These are phyloP conservation scores for Vigna hirtella DNA, from an alignment of 306 rosid genomes.

Conservation along the genomic window DNA sequence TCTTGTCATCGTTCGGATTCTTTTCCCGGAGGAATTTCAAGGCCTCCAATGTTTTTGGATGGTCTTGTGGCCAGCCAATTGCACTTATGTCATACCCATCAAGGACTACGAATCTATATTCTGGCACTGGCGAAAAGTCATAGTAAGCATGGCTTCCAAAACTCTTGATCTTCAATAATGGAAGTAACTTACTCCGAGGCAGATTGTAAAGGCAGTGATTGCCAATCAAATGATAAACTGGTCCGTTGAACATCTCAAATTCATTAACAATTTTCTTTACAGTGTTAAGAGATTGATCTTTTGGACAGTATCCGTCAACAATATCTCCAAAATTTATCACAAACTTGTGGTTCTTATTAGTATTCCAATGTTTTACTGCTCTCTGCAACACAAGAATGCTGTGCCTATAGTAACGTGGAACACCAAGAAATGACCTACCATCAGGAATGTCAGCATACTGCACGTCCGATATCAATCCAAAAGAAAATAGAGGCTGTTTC, in stretches of 20 bases:
- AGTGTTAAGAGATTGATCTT: constrained; percentile 66
- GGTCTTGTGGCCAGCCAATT: constrained; percentile 88
- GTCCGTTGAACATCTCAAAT: constrained; percentile 69
- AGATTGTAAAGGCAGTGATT: constrained; percentile 98
- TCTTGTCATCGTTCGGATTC: constrained; percentile 88
- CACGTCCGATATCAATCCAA: constrained; percentile 90
- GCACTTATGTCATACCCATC: constrained; percentile 93
- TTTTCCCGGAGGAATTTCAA: constrained; percentile 62
- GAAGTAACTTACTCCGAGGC: constrained; percentile 77
- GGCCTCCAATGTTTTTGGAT: constrained; percentile 71
- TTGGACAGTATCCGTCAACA: constrained; percentile 91
- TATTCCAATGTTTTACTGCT: constrained; percentile 84
- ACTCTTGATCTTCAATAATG: constrained; percentile 65
- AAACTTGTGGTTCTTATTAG: constrained; percentile 61
- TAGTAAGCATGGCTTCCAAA: constrained; percentile 66
- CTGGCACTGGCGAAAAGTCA: constrained; percentile 78
- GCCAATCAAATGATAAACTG: constrained; percentile 84
- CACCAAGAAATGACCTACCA: constrained; percentile 82
- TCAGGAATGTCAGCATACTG: constrained; percentile 92
- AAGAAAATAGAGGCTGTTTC: constrained; percentile 74
- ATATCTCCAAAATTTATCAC: constrained; percentile 83
- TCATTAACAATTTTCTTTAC: constrained; percentile 65
- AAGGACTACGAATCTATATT: constrained; percentile 76
- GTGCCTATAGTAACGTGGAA: constrained; percentile 86
- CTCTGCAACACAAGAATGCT: constrained; percentile 76